Evolutionary conservation across 345 rosid species (phyloP), one percentile per base, ranked within the genome.

Genomic region (Hypericum perforatum): DNA sequence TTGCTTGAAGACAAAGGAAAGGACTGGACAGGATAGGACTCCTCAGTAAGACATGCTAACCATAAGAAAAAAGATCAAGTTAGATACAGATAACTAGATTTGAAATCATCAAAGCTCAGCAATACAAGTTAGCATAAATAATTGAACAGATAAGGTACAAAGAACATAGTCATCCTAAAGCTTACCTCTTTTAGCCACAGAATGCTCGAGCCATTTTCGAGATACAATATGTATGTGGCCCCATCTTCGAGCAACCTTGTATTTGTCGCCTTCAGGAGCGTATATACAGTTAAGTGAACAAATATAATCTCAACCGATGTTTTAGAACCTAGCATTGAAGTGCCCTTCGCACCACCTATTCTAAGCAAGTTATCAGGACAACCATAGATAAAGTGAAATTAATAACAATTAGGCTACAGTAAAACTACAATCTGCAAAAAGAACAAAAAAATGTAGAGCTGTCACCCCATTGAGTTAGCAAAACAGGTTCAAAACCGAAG

Each of bases 211-310:
- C 98, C 98, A 92, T 78, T 80, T 92, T 61, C 81, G 73, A 56
- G 76, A 65, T 50, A 92, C 86, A 62, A 88, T 83, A 71, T 68
- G 78, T 70, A 88, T 78, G 64, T 74, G 81, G 52, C 96, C 96
- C 98, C 98, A 92, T 68, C 76, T 80, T 44, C 63, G 65, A 41
- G 98, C 96, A 75, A 85, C 95, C 78, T 75, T 78, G 72, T 77
- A 83, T 67, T 92, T 92, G 75, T 88, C 96, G 63, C 98, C 90
- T 77, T 85, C 88, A 56, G 98, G 81, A 66, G 81, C 78, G 76
- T 92, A 67, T 60, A 46, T 54, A 65, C 59, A 54, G 85, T 84
- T 68, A 87, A 79, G 94, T 68, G 56, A 41, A 55, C 57, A 52
- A 52, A 52, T 11, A 5, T 9, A 46, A 46, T 9, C 22, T 46